Conservation (phyloP, 495 filamentous ascomycete species). For the Aspergillus ellipticus region DNA sequence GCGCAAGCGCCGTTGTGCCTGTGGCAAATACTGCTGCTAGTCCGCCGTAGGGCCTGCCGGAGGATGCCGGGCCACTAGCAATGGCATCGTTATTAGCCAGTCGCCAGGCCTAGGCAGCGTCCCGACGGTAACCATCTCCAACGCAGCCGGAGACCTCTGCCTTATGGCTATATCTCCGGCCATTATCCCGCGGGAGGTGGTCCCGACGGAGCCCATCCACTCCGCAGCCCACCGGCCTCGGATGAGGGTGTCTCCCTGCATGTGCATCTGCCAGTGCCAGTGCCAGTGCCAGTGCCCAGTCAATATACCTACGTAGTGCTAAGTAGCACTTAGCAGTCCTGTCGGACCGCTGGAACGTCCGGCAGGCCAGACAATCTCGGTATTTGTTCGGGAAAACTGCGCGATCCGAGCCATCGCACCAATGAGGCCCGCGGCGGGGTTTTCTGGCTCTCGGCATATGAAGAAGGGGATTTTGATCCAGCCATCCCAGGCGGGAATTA, state of each 20-base stretch:
- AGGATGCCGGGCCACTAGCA: no score
- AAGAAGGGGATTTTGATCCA: background rate
- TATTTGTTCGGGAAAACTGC: constrained; percentile 31
- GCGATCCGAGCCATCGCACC: constrained; percentile 16
- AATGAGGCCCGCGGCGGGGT: constrained; percentile 5
- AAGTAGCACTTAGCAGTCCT: no score
- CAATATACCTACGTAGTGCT: no score
- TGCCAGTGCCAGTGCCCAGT: no score
- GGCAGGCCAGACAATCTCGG: constrained; percentile 17
- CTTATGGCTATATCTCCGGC: background rate
- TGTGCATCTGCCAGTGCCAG: background rate
- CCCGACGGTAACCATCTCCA: background rate
- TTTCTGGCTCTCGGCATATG: background rate
- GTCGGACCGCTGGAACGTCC: background rate
- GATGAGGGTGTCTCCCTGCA: no score
- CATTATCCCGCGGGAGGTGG: background rate
- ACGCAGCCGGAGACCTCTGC: background rate
- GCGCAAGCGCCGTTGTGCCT: no score
- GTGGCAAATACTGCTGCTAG: no score
- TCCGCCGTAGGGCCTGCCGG: no score
- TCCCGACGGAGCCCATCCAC: background rate
- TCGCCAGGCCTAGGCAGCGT: background rate
- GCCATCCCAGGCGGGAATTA: background rate
- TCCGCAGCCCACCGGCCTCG: no score
- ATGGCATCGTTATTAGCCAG: no score